Percentiles rank a stretch among this genome's conserved stretches.
Evolutionary conservation across 2,329 filamentous ascomycete species (phyloP).

Genomic region (Scortechinia acanthostroma): DNA sequence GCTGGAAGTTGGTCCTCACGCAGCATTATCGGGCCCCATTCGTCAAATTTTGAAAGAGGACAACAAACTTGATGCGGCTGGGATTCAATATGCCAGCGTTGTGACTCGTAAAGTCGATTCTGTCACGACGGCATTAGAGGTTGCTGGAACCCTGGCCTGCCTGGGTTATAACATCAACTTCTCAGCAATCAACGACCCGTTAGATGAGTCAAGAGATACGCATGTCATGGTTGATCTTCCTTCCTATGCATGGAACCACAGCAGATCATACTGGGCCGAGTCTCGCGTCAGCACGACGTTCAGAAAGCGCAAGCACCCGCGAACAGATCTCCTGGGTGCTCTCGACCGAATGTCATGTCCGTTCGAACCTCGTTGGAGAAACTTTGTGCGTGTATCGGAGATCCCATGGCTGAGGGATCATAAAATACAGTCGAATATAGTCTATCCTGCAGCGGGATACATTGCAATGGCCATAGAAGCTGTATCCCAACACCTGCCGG

Average conservation of each 20-base stretch:
- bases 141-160: constrained; percentile 14
- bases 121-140: constrained; percentile 13
- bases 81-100: constrained; percentile 15
- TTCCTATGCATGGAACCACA: constrained; percentile 19
- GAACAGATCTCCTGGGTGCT: constrained; percentile 14
- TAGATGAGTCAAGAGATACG: constrained; percentile 5
- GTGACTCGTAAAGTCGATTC: constrained; percentile 12
- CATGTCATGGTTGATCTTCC: constrained; percentile 9
- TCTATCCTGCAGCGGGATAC: constrained; percentile 9
- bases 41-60: constrained; percentile 11
- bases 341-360: constrained; percentile 9
- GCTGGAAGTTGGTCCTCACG: constrained; percentile 15
- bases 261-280: constrained; percentile 14
- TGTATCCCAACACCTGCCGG: constrained; percentile 3
- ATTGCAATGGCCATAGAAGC: constrained; percentile 18
- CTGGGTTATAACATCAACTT: constrained; percentile 18
- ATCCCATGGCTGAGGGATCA: constrained; percentile 13
- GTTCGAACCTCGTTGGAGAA: constrained; percentile 9
- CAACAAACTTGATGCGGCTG: constrained; percentile 8
- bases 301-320: constrained; percentile 10
- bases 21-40: constrained; percentile 12
- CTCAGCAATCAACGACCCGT: constrained; percentile 13
- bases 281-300: constrained; percentile 12
- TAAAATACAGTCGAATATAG: constrained; percentile 4
- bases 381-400: constrained; percentile 12